These are phyloP conservation scores for Prinsepia uniflora DNA, from an alignment of 306 rosid genomes.

Conservation along the genomic window DNA sequence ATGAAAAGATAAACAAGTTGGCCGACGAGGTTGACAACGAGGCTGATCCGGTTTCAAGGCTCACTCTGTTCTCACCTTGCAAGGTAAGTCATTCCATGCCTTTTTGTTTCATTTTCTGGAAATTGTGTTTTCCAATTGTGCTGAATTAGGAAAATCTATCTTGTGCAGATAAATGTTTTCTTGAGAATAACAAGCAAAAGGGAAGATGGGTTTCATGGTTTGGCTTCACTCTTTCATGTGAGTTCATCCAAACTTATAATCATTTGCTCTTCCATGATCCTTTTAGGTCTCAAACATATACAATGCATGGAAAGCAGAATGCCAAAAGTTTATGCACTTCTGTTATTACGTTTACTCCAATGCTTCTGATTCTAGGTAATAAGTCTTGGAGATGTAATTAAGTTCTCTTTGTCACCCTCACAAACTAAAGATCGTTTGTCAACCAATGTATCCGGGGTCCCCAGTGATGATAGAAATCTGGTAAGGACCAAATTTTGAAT, in stretches of 20 bases:
- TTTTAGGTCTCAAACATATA: not conserved
- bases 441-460: slow-evolving; percentile 86
- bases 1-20: slow-evolving; percentile 71
- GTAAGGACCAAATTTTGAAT: slow-evolving; percentile 37
- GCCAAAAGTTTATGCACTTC: no score
- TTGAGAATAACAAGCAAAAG: slow-evolving; percentile 88
- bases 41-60: slow-evolving; percentile 75
- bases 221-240: slow-evolving; percentile 96
- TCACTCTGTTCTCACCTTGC: slow-evolving; percentile 92
- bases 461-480: slow-evolving; percentile 87
- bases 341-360: not conserved
- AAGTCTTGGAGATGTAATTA: slow-evolving; percentile 86
- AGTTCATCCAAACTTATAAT: slow-evolving; percentile 26
- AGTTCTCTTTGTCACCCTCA: slow-evolving; percentile 88
- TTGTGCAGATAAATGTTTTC: slow-evolving; percentile 57
- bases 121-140: slow-evolving; percentile 15
- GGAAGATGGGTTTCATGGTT: slow-evolving; percentile 95
- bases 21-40: slow-evolving; percentile 68
- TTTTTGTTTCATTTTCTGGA: slow-evolving; percentile 9
- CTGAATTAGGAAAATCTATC: slow-evolving; percentile 1
- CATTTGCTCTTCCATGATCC: slow-evolving; percentile 12
- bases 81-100: slow-evolving; percentile 50
- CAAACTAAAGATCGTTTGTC: slow-evolving; percentile 66
- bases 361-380: slow-evolving; percentile 54
- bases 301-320: not conserved